These are phyloP conservation scores for Parastagonospora nodorum DNA, from an alignment of 2,329 filamentous ascomycete species.

Conservation along the genomic window DNA sequence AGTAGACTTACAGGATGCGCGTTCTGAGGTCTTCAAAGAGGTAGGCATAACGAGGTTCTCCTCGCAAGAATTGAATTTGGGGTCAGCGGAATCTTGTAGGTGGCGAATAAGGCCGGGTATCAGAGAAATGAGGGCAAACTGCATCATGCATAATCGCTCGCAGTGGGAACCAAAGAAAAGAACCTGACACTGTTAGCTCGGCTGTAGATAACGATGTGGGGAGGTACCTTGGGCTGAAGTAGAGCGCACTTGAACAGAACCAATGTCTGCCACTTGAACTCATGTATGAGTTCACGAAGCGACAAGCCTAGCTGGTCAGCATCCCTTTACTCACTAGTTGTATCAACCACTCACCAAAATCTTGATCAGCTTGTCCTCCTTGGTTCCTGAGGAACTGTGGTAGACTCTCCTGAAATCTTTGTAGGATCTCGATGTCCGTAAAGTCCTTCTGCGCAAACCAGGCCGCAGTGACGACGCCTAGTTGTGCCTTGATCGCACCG, in stretches of 20 bases:
- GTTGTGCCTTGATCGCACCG: slow-evolving; percentile 84
- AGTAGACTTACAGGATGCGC: slow-evolving; percentile 67
- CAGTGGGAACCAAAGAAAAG: slow-evolving; percentile 98
- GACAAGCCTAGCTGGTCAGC: slow-evolving; percentile 60
- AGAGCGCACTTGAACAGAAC: slow-evolving; percentile 93
- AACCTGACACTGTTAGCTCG: slow-evolving; percentile 66
- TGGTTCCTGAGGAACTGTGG: slow-evolving; percentile 62
- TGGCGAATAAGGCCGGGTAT: slow-evolving; percentile 91
- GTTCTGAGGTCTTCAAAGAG: slow-evolving; percentile 87
- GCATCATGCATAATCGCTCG: slow-evolving; percentile 95
- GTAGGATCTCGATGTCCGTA: slow-evolving; percentile 84
- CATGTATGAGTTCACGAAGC: slow-evolving; percentile 86
- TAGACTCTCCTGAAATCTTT: slow-evolving; percentile 88
- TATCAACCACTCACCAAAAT: slow-evolving; percentile 64
- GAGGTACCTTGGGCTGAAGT: slow-evolving; percentile 84
- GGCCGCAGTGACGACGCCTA: slow-evolving; percentile 88
- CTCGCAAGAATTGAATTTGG: slow-evolving; percentile 85
- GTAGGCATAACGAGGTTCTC: slow-evolving; percentile 76
- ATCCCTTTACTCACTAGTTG: slow-evolving; percentile 46
- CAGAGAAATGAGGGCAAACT: slow-evolving; percentile 93
- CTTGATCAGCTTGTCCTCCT: slow-evolving; percentile 80
- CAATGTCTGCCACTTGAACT: slow-evolving; percentile 93
- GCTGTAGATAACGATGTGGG: neutral
- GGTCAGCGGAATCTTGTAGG: slow-evolving; percentile 93
- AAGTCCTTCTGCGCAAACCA: slow-evolving; percentile 98